phyloP scores from a whole-genome alignment of 2,329 filamentous ascomycete species.

The Aspergillus persii region DNA sequence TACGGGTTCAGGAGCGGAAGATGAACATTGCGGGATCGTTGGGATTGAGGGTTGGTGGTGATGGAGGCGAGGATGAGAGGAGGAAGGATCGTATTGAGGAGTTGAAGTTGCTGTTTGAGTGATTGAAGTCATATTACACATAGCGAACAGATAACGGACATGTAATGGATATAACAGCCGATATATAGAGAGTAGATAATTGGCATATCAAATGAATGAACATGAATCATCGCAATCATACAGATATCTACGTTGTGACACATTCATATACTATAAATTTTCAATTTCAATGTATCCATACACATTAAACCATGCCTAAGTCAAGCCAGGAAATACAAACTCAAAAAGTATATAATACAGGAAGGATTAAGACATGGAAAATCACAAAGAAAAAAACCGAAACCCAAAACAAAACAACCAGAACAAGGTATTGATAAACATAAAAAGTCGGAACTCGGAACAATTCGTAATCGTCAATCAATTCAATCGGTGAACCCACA shows the following conservation, averaged over 20 bases:
- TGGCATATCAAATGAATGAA: no score
- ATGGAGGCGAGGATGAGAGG: slow-evolving; percentile 86
- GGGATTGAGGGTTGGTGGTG: slow-evolving; percentile 93
- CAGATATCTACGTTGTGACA: not conserved
- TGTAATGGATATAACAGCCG: not conserved
- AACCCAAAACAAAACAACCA: not conserved
- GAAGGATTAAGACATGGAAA: not conserved
- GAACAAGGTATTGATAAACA: not conserved
- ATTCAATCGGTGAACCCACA: not conserved
- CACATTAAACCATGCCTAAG: not conserved
- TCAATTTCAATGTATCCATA: not conserved
- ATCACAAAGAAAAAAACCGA: not conserved
- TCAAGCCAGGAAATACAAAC: not conserved
- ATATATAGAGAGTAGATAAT: no score
- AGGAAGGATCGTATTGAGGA: slow-evolving; percentile 87
- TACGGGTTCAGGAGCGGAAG: slow-evolving; percentile 90
- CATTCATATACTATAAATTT: not conserved
- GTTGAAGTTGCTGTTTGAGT: slow-evolving; percentile 76
- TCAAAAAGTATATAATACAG: no score
- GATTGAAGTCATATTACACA: not conserved
- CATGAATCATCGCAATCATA: no score
- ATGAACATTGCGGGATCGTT: slow-evolving; percentile 83
- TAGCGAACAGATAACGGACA: not conserved
- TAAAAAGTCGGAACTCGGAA: not conserved
- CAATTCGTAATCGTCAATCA: not conserved